Conservation (phyloP, 768 basidiomycete genomes). For the Roridomyces roridus region DNA sequence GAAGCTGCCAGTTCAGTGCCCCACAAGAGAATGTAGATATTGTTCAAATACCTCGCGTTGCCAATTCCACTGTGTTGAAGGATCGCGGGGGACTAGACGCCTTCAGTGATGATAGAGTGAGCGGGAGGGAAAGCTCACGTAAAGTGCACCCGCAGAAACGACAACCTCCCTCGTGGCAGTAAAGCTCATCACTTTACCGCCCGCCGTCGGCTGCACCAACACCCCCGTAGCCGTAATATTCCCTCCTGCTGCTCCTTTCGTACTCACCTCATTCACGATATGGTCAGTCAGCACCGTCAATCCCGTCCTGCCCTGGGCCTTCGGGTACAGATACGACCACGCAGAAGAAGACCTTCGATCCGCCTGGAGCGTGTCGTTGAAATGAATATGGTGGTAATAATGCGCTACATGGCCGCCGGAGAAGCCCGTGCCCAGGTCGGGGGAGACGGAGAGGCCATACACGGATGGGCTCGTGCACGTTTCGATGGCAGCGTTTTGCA, state of each 20-base stretch:
- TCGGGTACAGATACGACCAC: slow-evolving; percentile 24
- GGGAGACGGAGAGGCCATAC: slow-evolving; percentile 14
- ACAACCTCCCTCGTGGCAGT: slow-evolving; percentile 14
- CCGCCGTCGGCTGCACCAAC: slow-evolving; percentile 2
- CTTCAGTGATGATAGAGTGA: neutral
- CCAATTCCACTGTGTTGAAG: slow-evolving; percentile 25
- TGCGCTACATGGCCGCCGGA: slow-evolving; percentile 25
- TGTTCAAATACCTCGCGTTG: slow-evolving; percentile 21
- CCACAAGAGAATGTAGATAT: too few species aligned
- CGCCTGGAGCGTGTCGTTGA: slow-evolving; percentile 22
- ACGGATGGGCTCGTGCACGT: slow-evolving; percentile 13
- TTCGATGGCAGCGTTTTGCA: slow-evolving; percentile 20
- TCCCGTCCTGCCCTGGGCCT: slow-evolving; percentile 4
- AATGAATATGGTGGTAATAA: slow-evolving; percentile 25
- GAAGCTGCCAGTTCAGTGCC: too few species aligned
- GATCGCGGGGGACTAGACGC: slow-evolving; percentile 16
- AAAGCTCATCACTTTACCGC: slow-evolving; percentile 3
- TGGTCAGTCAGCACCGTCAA: slow-evolving; percentile 21
- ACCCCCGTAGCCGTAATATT: slow-evolving; percentile 19
- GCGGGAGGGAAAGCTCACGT: slow-evolving; percentile 8
- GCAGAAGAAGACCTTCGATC: slow-evolving; percentile 24
- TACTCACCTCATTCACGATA: slow-evolving; percentile 10
- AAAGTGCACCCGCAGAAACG: slow-evolving; percentile 18
- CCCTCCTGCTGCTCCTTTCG: neutral
- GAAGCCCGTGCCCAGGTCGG: slow-evolving; percentile 25